phyloP scores from a whole-genome alignment of 345 rosid species.

The Arabis hirsuta region DNA sequence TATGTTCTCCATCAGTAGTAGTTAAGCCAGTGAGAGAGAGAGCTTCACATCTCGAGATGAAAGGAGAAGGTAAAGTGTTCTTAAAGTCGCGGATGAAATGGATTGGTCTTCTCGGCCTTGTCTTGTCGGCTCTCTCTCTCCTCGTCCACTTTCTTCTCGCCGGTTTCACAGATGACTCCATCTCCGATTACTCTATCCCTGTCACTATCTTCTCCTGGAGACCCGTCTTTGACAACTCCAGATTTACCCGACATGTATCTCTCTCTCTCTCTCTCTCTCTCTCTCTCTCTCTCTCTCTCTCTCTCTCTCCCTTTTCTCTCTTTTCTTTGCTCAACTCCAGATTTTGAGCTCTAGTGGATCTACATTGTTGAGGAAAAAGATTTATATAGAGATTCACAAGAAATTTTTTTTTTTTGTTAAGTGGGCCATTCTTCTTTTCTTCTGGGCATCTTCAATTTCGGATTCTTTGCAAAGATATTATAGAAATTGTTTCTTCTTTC shows the following conservation, averaged over 20 bases:
- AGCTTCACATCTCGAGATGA: slow-evolving; percentile 47
- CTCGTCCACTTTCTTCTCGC: slow-evolving; percentile 83
- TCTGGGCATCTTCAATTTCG: slow-evolving; percentile 31
- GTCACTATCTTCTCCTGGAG: slow-evolving; percentile 95
- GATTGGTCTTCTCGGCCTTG: slow-evolving; percentile 79
- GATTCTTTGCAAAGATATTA: too few relatives aligned
- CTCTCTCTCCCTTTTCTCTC: too few relatives aligned
- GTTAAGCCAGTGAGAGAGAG: slow-evolving; percentile 8
- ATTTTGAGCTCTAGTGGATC: slow-evolving; percentile 10
- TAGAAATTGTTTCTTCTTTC: slow-evolving; percentile 8
- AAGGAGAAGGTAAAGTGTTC: slow-evolving; percentile 78
- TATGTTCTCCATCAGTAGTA: slow-evolving; percentile 18
- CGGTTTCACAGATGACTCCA: slow-evolving; percentile 71
- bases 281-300: slow-evolving; percentile 21
- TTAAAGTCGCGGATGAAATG: slow-evolving; percentile 87
- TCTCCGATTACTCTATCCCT: slow-evolving; percentile 82
- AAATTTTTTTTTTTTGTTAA: neutral
- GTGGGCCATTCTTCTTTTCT: slow-evolving; percentile 45
- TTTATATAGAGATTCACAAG: slow-evolving; percentile 4
- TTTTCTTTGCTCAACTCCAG: too few relatives aligned
- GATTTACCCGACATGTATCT: slow-evolving; percentile 56
- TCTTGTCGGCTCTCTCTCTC: slow-evolving; percentile 75
- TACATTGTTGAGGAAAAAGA: slow-evolving; percentile 13
- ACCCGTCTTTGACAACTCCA: slow-evolving; percentile 76
- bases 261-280: neutral